Evolutionary conservation across 768 basidiomycete species (phyloP), one percentile per base, ranked within the genome.

Genomic region (Tulasnella calospora): DNA sequence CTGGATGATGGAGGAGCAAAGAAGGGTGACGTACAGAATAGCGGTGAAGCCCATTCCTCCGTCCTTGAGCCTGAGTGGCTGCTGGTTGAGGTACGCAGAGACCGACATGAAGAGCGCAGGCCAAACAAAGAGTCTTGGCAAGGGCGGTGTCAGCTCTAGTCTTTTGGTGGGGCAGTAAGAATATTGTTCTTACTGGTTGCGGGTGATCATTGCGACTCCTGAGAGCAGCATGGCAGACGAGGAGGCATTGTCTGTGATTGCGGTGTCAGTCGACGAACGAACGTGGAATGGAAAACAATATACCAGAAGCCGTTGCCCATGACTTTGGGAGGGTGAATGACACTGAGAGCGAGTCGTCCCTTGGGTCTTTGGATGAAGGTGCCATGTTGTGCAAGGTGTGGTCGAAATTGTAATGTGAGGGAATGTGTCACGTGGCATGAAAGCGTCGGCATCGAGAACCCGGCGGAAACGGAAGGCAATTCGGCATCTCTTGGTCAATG

Each of bases 61-160:
- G 33, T 76, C 75, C 40, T 76, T 76, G n/a, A 76, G 55, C 21
- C 75, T 33, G 57, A 76, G 75, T 12, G 75, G 75, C 36, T 76
- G 47, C 75, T 76, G 75, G 38, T 76, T 76, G 51, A 76, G 47
- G 75, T 57, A 76, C 0, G 47, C 57, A 21, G 47, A 55, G 51
- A 76, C 30, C 1, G 55, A 57, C 33, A 69, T 51, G 55, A 76
- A 38, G 30, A 76, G 40, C 19, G 75, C 75, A n/a, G 75, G 75
- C 75, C 75, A 76, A 7, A 61, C 75, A 27, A 76, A 76, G 3
- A 61, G 30, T 27, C 75, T 76, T 35, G 44, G 75, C 15, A 3
- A 38, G 15, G 23, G 35, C 19, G 44, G 15, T 15, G 17, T 75
- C n/a, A 75, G 74, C 30, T n/a, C n/a, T 9, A 15, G 19, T 30